These are phyloP conservation scores for Isatis lusitanica DNA, from an alignment of 441 rosid genomes.

Conservation along the genomic window DNA sequence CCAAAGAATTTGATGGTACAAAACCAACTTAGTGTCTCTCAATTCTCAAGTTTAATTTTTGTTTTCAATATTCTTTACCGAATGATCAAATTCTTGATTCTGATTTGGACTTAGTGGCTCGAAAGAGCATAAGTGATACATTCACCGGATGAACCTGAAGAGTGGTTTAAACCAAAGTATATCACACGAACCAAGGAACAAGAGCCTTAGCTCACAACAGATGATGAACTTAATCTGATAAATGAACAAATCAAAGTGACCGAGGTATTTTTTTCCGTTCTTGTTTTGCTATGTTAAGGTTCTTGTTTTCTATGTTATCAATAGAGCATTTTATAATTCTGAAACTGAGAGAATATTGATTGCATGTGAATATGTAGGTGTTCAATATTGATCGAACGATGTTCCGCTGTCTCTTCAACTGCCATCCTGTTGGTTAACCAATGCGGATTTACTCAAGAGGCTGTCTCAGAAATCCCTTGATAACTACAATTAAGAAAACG, in stretches of 20 bases:
- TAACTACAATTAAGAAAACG: background rate
- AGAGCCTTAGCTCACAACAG: no score
- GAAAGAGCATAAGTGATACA: background rate
- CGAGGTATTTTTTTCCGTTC: no score
- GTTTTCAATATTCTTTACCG: background rate
- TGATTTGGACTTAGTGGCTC: background rate
- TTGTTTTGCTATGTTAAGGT: no score
- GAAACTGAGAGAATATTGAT: background rate
- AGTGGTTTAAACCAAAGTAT: no score
- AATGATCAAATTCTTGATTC: background rate
- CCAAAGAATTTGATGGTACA: no score
- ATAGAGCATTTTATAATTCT: no score
- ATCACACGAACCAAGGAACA: no score
- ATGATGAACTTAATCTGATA: no score
- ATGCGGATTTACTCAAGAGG: background rate
- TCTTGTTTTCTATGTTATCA: no score
- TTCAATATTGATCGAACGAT: background rate
- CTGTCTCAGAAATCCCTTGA: background rate
- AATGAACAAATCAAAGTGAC: no score
- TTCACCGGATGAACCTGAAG: background rate
- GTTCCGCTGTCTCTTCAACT: slow-evolving; percentile 4
- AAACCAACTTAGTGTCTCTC: no score
- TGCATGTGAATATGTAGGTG: background rate
- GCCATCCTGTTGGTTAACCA: slow-evolving; percentile 7
- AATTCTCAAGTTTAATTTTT: no score